These are phyloP conservation scores for Mycena maculata DNA, from an alignment of 768 basidiomycete species.

Conservation along the genomic window DNA sequence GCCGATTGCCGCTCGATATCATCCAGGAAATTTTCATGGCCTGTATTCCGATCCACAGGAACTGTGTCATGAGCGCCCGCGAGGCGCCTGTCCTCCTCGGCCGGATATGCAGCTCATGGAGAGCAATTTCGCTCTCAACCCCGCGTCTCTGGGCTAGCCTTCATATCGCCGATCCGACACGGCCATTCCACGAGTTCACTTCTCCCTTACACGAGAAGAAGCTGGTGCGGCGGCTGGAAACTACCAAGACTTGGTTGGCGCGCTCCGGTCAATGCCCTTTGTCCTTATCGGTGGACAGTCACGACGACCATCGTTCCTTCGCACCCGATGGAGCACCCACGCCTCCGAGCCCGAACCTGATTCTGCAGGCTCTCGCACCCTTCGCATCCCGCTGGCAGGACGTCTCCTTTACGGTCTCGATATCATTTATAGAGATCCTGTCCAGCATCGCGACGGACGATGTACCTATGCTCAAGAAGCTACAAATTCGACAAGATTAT, in stretches of 20 bases:
- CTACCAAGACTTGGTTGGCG: neutral
- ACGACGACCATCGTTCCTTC: too few relatives aligned
- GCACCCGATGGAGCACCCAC: neutral
- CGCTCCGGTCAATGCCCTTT: neutral
- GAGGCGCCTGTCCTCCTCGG: conserved; percentile 41
- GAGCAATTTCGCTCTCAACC: conserved; percentile 26
- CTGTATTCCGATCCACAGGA: conserved; percentile 37
- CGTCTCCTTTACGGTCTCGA: neutral
- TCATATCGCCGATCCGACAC: conserved; percentile 4
- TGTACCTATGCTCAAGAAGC: neutral
- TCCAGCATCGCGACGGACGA: neutral
- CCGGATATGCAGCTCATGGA: conserved; percentile 43
- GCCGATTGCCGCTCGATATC: conserved; percentile 39
- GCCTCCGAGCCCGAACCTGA: neutral
- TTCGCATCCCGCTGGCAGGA: conserved; percentile 16
- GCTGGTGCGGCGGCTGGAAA: conserved; percentile 2
- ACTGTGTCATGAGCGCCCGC: conserved; percentile 32
- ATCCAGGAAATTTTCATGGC: conserved; percentile 41
- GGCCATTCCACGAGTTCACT: too few relatives aligned
- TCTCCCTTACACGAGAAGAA: neutral
- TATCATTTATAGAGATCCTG: neutral
- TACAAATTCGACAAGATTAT: neutral
- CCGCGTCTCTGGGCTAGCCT: conserved; percentile 41
- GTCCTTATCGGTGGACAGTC: neutral
- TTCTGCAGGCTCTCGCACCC: neutral